Evolutionary conservation across 2,329 filamentous ascomycete species (phyloP), one percentile per base, ranked within the genome.

Genomic region (Chaetoscypha palmicola): DNA sequence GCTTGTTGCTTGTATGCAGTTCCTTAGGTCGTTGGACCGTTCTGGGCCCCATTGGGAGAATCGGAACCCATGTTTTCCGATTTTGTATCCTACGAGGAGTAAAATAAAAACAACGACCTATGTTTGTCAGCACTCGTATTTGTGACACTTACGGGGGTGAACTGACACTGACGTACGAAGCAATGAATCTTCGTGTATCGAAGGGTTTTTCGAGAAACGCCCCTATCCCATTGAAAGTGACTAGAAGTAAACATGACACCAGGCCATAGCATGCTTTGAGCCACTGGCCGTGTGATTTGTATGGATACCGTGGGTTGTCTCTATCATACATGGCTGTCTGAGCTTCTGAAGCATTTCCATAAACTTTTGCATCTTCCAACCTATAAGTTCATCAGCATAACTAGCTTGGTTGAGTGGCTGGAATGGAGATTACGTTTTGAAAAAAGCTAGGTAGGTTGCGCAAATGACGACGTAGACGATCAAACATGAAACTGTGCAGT

Each of bases 391-490:
- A 28, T 34, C 20, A 34, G 26, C 22, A 11, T 49, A 54, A 14
- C 38, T 10, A 17, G 24, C n/a, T n/a, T n/a, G 10, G 3, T 17
- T 20, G 28, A 30, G 14, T 12, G 20, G 9, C 4, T 10, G 12
- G 32, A n/a, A 22, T 22, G 5, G 20, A 30, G 41, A 53, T 35
- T 52, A 67, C 65, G 61, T 63, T 41, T 59, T 58, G 52, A 60
- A 66, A 49, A 66, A 66, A 21, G 48, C 60, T 28, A 68, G 55
- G 53, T 68, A 68, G 0, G 66, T 66, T 17, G 60, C 64, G 41
- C 65, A 68, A 12, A 68, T 66, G 11, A 61, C 60, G 16, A 58
- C 54, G 36, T 67, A 68, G 2, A 67, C 64, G 32, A 68, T 64
- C n/a, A 68, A 51, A 49, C 60, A 66, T 10, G 66, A 64, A 4